Percentiles rank a stretch among this genome's conserved stretches.
Conservation (phyloP, 2,329 filamentous ascomycete species). For the Cladosporium phlei region DNA sequence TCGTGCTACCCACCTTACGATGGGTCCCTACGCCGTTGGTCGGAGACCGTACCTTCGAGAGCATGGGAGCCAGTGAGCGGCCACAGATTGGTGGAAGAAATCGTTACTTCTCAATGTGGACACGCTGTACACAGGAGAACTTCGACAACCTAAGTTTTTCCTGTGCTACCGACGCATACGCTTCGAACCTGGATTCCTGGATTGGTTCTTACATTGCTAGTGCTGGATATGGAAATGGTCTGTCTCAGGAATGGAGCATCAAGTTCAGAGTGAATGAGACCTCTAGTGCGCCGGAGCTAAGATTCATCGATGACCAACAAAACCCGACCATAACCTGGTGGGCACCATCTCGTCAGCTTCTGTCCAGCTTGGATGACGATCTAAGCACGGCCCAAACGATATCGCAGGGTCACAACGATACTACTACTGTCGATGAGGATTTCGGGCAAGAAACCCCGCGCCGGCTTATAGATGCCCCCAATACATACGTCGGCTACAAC, state of each 20-base stretch:
- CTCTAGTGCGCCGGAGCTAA: slow-evolving; percentile 6
- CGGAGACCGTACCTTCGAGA: background rate
- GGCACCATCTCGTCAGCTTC: slow-evolving; percentile 22
- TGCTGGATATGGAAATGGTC: background rate
- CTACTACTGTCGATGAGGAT: no score
- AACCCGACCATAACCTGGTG: slow-evolving; percentile 15
- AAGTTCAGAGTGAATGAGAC: slow-evolving; percentile 1
- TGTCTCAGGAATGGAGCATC: background rate
- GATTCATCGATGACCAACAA: background rate
- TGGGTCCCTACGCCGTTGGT: slow-evolving; percentile 19
- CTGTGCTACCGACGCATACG: slow-evolving; percentile 2
- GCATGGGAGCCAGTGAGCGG: no score
- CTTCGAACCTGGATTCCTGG: slow-evolving; percentile 15
- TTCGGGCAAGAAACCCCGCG: no score
- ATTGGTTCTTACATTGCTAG: slow-evolving; percentile 2
- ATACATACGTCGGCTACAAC: slow-evolving; percentile 15
- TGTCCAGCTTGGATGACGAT: slow-evolving; percentile 18
- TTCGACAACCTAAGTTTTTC: slow-evolving; percentile 9
- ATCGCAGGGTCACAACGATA: no score
- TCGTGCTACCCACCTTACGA: slow-evolving; percentile 26
- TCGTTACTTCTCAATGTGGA: no score
- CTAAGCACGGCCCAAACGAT: no score
- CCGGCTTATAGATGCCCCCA: background rate
- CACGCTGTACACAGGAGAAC: background rate
- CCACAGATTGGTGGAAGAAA: no score